Base-by-base conservation (phyloP, 768 basidiomycete genomes). In the Russula virescens region DNA sequence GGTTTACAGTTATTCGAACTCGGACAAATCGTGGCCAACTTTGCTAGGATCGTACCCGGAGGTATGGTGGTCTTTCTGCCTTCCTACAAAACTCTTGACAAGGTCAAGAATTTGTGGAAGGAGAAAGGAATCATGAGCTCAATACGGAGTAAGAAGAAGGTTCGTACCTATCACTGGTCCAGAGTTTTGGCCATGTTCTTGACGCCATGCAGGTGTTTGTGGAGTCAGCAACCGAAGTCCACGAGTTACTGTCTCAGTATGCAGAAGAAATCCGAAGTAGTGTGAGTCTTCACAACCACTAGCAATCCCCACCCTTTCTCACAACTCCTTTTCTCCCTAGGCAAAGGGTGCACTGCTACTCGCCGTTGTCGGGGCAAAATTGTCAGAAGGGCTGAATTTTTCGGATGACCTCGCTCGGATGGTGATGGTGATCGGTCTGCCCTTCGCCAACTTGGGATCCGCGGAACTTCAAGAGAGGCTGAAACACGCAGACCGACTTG, bases 41-140 rank as follows among this genome's bases (percentile, higher is more conserved):
- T 94, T 52, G 78, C 83, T 23, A 85, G 80, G 38, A 72, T 96
- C 19, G 81, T 95, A 5, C 90, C 94, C 0, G 86, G 85, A 21
- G 96, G 96, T 0, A 82, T 98, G 75, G 89, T 98, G 21, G 87
- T 97, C 8, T 99, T 99, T 72, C 84, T 98, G 45, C 95, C 96
- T 0, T 96, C 94, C 0, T 98, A 98, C 72, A 81, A 79, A 31
- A 94, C 92, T 67, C 75, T 98, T 42, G 82, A 87, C 61, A 74
- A 77, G 43, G 83, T 88, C 4, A 88, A 84, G 67, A 76, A 75
- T 5, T 69, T 77, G 7, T 98, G 96, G 94, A 71, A 75, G 7
- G 78, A 77, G 51, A 82, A 74, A 50, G 86, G 88, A 1, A 70
- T 86, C 11, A 66, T 96, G 62, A 76, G 78, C 14, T 86, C 85